Evolutionary conservation across 2,329 filamentous ascomycete species (phyloP).

Genomic region (Fusarium pseudonygamai): DNA sequence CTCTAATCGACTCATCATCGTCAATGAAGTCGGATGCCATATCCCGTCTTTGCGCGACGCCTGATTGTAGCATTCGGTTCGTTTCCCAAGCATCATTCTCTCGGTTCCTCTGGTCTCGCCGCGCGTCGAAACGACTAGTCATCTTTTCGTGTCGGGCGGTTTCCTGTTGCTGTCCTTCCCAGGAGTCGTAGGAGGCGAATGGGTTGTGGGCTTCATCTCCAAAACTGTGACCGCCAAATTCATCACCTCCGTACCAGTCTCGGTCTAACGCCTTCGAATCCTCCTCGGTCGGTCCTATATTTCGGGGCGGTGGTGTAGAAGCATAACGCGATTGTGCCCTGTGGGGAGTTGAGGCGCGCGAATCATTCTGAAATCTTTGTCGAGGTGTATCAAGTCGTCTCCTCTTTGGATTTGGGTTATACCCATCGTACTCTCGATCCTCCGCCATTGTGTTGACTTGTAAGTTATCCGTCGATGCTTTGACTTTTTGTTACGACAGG

Average conservation of each 20-base stretch:
- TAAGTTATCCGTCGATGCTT: not conserved
- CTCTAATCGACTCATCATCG: slow-evolving; percentile 87
- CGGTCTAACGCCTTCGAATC: slow-evolving; percentile 82
- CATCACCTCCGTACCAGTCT: slow-evolving; percentile 92
- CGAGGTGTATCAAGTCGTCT: slow-evolving; percentile 48
- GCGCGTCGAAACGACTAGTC: slow-evolving; percentile 71
- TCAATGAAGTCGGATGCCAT: slow-evolving; percentile 81
- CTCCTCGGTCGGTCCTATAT: slow-evolving; percentile 68
- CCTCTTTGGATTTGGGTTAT: slow-evolving; percentile 53
- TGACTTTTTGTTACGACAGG: not conserved
- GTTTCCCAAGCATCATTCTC: slow-evolving; percentile 99
- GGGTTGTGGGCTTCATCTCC: slow-evolving; percentile 95
- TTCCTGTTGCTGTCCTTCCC: slow-evolving; percentile 82
- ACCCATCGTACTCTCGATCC: slow-evolving; percentile 51
- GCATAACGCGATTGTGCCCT: slow-evolving; percentile 51
- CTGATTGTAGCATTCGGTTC: slow-evolving; percentile 96
- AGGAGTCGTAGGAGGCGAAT: slow-evolving; percentile 80
- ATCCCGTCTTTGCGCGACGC: slow-evolving; percentile 89
- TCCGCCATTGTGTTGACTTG: slow-evolving; percentile 44
- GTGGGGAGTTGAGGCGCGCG: slow-evolving; percentile 47
- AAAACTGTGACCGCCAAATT: slow-evolving; percentile 81
- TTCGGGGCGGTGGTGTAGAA: slow-evolving; percentile 50
- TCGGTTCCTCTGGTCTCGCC: slow-evolving; percentile 85
- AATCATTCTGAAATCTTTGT: slow-evolving; percentile 46
- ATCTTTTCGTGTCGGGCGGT: slow-evolving; percentile 82